A percentile compares a stretch with the other conserved stretches of the same genome.
Conservation (phyloP, 2,329 filamentous ascomycete genomes). For the Hymenotorrendiella dingleyae region DNA sequence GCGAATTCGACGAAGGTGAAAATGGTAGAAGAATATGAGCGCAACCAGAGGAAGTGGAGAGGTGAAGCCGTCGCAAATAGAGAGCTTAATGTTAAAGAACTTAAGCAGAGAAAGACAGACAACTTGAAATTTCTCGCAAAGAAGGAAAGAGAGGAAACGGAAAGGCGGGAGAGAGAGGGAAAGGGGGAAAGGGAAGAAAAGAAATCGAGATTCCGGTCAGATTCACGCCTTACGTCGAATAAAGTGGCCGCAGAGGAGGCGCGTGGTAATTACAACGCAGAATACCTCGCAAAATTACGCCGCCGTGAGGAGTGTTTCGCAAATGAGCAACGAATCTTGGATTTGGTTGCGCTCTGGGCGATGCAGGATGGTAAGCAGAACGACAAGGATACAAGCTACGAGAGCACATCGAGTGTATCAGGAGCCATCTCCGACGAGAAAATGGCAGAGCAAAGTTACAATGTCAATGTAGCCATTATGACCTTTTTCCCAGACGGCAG, state of each 20-base stretch:
- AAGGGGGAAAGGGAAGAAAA: background rate
- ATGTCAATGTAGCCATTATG: conserved; percentile 1
- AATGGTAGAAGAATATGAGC: background rate
- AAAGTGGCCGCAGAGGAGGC: too few relatives aligned
- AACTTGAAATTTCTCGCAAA: background rate
- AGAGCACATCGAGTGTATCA: background rate
- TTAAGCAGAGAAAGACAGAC: background rate
- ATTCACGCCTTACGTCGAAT: background rate
- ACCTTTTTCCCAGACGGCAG: background rate
- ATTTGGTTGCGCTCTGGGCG: background rate
- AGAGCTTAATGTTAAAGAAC: background rate
- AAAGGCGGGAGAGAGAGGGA: background rate
- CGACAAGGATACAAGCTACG: too few relatives aligned
- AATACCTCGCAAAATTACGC: background rate
- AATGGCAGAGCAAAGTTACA: background rate
- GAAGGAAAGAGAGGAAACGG: background rate
- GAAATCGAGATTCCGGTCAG: background rate
- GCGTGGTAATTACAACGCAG: background rate
- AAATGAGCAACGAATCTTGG: conserved; percentile 5
- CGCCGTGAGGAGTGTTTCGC: background rate
- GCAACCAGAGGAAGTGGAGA: background rate
- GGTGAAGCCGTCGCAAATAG: background rate
- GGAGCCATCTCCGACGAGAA: background rate
- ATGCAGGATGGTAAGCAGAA: too few relatives aligned
- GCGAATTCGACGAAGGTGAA: conserved; percentile 2